Evolutionary conservation across 768 basidiomycete genomes (phyloP).

Genomic region (Gloeopeniophorella convolvens): DNA sequence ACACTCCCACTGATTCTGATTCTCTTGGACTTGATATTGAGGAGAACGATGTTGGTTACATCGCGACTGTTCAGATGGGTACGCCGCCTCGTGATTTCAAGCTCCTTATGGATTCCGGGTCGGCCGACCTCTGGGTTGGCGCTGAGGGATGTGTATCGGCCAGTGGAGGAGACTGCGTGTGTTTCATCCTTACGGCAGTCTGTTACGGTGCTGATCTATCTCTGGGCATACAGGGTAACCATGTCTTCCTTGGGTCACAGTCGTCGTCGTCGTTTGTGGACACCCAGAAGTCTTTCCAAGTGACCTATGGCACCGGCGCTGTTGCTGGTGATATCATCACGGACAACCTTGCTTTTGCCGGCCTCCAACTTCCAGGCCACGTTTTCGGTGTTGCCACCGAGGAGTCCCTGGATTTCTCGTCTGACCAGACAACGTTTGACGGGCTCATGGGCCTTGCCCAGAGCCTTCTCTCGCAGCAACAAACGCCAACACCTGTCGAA

Average conservation of each 20-base stretch:
- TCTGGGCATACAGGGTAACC: constrained; percentile 42
- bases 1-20: constrained; percentile 37
- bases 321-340: constrained; percentile 59
- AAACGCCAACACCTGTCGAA: constrained; percentile 64
- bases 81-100: constrained; percentile 38
- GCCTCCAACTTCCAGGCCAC: constrained; percentile 49
- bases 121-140: constrained; percentile 40
- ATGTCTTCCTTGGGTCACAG: constrained; percentile 56
- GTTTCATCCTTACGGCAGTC: constrained; percentile 15
- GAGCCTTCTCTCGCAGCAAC: constrained; percentile 61
- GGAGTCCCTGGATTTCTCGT: constrained; percentile 60
- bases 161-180: constrained; percentile 35
- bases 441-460: constrained; percentile 75
- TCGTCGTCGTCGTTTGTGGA: constrained; percentile 59
- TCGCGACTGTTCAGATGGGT: constrained; percentile 38
- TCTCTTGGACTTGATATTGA: constrained; percentile 68
- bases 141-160: constrained; percentile 29
- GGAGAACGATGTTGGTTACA: constrained; percentile 50
- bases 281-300: constrained; percentile 43
- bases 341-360: constrained; percentile 61
- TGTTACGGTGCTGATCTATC: neutral
- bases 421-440: constrained; percentile 46
- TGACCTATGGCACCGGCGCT: constrained; percentile 63
- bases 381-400: constrained; percentile 58
- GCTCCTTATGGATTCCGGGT: constrained; percentile 42